These are phyloP conservation scores for Lecanosticta acicola DNA, from an alignment of 2,329 filamentous ascomycete genomes.

Conservation along the genomic window DNA sequence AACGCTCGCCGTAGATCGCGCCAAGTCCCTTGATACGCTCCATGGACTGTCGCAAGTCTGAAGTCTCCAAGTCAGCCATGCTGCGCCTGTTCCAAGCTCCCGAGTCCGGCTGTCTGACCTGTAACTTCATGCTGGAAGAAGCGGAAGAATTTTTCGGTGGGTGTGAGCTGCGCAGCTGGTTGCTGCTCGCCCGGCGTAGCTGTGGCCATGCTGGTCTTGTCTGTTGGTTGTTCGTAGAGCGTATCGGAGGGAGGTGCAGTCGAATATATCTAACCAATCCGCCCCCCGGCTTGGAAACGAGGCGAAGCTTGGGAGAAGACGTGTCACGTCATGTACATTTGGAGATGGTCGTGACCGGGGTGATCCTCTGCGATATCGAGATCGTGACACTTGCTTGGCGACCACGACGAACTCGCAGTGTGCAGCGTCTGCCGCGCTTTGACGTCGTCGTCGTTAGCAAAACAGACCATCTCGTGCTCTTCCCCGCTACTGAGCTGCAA, in stretches of 20 bases:
- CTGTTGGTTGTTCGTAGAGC: neutral
- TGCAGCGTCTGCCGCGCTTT: neutral
- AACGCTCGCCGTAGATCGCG: slow-evolving; percentile 64
- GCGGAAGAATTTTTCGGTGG: slow-evolving; percentile 76
- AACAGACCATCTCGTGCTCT: neutral
- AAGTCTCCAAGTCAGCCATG: slow-evolving; percentile 6
- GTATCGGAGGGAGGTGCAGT: neutral
- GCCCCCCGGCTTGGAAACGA: neutral
- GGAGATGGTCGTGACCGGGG: neutral
- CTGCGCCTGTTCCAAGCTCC: too few relatives aligned
- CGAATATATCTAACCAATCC: neutral
- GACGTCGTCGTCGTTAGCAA: neutral
- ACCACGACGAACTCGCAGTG: too few relatives aligned
- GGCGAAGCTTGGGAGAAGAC: neutral
- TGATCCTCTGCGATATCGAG: neutral
- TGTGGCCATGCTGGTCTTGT: slow-evolving; percentile 11
- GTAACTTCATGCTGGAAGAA: slow-evolving; percentile 73
- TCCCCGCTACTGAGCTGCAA: neutral
- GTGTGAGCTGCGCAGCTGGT: slow-evolving; percentile 21
- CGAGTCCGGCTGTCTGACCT: slow-evolving; percentile 50
- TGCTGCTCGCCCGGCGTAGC: slow-evolving; percentile 5
- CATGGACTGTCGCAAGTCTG: slow-evolving; percentile 74
- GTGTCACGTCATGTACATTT: neutral
- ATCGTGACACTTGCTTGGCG: neutral
- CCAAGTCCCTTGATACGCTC: slow-evolving; percentile 58